A percentile compares a stretch with the other conserved stretches of the same genome.
These are phyloP conservation scores for Periconia digitata DNA, from an alignment of 2,329 filamentous ascomycete genomes.

Conservation along the genomic window DNA sequence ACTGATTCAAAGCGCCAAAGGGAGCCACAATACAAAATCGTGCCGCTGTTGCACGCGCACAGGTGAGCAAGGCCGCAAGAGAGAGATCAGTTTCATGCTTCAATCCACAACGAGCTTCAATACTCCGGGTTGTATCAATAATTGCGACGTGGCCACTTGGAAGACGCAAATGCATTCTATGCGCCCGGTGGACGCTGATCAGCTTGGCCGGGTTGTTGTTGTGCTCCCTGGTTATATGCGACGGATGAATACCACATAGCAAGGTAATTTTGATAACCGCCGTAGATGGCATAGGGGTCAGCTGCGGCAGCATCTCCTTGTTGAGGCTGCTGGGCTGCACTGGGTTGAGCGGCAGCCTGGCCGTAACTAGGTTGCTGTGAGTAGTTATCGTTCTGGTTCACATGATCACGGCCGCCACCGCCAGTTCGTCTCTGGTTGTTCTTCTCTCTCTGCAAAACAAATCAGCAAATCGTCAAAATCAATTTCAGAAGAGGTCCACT, in stretches of 20 bases:
- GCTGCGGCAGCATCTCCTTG: conserved; percentile 54
- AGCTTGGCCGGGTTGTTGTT: conserved; percentile 28
- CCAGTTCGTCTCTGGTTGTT: conserved; percentile 45
- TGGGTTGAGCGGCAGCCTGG: conserved; percentile 36
- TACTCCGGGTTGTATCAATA: too few species aligned
- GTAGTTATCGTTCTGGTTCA: conserved; percentile 46
- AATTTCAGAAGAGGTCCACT: conserved; percentile 40
- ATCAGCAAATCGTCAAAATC: conserved; percentile 14
- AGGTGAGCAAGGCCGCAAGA: too few species aligned
- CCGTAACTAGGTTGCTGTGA: conserved; percentile 47
- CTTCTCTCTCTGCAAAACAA: conserved; percentile 49
- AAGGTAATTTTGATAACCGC: conserved; percentile 79
- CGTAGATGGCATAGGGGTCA: conserved; percentile 72
- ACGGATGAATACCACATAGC: conserved; percentile 78
- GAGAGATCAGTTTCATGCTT: too few species aligned
- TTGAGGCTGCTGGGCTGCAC: conserved; percentile 26
- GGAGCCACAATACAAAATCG: too few species aligned
- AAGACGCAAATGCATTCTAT: too few species aligned
- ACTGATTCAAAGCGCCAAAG: too few species aligned
- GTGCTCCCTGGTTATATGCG: conserved; percentile 55
- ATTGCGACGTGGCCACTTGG: too few species aligned
- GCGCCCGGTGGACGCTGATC: conserved; percentile 34
- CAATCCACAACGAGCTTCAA: too few species aligned
- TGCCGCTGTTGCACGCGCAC: too few species aligned
- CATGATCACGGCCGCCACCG: conserved; percentile 40